Conservation (phyloP, 1,284 basidiomycete species). For the Rhodotorula sp. region DNA sequence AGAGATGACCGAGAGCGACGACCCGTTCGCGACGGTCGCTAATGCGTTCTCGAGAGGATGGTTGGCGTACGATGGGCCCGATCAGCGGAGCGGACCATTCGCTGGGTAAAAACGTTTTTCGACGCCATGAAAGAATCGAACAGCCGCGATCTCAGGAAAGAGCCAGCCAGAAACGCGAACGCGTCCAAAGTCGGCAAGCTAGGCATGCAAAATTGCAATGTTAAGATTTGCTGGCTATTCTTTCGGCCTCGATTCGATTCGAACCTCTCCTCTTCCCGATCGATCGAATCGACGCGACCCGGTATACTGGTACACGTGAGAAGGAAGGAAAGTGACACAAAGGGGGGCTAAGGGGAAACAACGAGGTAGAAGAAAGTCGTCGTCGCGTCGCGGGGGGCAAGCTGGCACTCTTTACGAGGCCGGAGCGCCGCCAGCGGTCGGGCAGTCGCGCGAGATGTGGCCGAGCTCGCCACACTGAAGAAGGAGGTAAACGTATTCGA, state of each 20-base stretch:
- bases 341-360: no score
- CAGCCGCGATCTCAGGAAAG: no score
- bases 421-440: constrained; percentile 14
- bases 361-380: not conserved
- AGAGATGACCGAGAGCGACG: constrained; percentile 69
- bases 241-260: no score
- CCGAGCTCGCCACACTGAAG: constrained; percentile 65
- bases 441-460: constrained; percentile 66
- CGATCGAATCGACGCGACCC: not conserved
- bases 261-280: no score
- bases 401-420: not conserved
- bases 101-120: not conserved
- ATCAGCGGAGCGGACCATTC: not conserved
- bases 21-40: constrained; percentile 77
- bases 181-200: no score
- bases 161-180: no score
- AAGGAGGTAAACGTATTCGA: not conserved
- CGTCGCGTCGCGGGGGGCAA: no score
- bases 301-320: not conserved
- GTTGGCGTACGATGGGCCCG: constrained; percentile 1
- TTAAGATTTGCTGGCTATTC: no score
- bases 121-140: no score
- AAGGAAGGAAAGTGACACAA: not conserved
- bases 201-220: no score
- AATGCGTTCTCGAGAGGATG: constrained; percentile 62